Evolutionary conservation across 164 flowering plant genomes (phyloP).

Genomic region (Tinospora cordifolia): DNA sequence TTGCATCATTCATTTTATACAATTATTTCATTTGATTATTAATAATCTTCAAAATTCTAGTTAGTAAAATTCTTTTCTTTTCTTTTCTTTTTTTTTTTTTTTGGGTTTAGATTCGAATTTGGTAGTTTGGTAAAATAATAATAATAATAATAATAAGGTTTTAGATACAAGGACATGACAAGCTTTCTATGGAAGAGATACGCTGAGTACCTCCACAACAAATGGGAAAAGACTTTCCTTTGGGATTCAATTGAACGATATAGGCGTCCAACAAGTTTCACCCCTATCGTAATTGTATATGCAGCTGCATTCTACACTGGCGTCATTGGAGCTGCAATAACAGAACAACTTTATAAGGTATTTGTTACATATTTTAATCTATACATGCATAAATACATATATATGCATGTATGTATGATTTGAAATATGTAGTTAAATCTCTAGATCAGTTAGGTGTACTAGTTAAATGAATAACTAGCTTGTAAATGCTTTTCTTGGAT

Average conservation of each 20-base stretch:
- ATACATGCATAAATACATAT: too few species aligned
- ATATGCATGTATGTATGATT: too few species aligned
- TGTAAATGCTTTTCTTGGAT: too few species aligned
- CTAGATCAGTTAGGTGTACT: too few species aligned
- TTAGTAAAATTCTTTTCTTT: not conserved
- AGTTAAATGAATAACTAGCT: too few species aligned
- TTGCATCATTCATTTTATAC: too few species aligned
- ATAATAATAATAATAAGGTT: too few species aligned
- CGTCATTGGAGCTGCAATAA: constrained; percentile 72
- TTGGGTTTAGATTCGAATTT: not conserved
- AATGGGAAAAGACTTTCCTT: constrained; percentile 59
- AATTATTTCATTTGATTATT: too few species aligned
- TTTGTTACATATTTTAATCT: not conserved
- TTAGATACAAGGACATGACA: not conserved
- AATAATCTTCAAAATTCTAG: too few species aligned
- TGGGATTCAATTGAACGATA: constrained; percentile 82
- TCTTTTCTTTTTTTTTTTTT: not conserved
- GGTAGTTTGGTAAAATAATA: not conserved
- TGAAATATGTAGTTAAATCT: too few species aligned
- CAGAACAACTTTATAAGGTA: constrained; percentile 89
- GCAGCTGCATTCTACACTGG: constrained; percentile 82
- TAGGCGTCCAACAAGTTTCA: constrained; percentile 75
- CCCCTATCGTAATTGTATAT: constrained; percentile 58
- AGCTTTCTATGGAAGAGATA: constrained; percentile 57
- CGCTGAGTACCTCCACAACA: constrained; percentile 52